Conservation (phyloP, 169 alveolate species). For the Plasmodium relictum region DNA sequence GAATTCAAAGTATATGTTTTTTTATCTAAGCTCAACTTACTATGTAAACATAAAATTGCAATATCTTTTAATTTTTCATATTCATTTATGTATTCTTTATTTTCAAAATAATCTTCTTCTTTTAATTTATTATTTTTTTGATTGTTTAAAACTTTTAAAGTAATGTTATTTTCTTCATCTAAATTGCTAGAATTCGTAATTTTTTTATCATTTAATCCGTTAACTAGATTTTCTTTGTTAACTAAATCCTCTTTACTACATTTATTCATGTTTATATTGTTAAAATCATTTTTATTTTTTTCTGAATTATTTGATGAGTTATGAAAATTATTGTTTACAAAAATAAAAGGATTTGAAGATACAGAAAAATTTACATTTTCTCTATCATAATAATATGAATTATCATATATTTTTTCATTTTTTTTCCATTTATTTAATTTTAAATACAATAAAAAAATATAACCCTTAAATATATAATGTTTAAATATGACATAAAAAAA, state of each 20-base stretch:
- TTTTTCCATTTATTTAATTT: conserved; percentile 19
- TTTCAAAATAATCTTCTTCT: background rate
- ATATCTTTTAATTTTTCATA: conserved; percentile 41
- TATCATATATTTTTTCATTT: background rate
- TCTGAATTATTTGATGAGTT: background rate
- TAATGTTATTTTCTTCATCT: background rate
- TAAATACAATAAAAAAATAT: conserved; percentile 44
- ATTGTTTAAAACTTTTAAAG: background rate
- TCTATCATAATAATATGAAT: conserved; percentile 39
- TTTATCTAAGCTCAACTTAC: conserved; percentile 63
- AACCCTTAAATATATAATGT: conserved; percentile 73
- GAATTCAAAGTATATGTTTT: conserved; percentile 56
- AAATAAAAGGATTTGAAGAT: conserved; percentile 37
- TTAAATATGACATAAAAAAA: conserved; percentile 58
- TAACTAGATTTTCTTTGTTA: no score
- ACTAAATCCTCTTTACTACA: no score
- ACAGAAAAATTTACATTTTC: conserved; percentile 40
- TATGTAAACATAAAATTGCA: conserved; percentile 39
- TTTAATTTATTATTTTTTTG: background rate
- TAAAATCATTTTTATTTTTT: background rate
- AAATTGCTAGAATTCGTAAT: background rate
- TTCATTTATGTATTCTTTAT: conserved; percentile 8
- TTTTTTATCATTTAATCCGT: background rate
- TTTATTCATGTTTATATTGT: no score
- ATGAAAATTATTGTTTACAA: background rate